Percentiles rank a stretch among this genome's conserved stretches.
phyloP scores from a whole-genome alignment of 768 basidiomycete species.

The Lyophyllum semitale region DNA sequence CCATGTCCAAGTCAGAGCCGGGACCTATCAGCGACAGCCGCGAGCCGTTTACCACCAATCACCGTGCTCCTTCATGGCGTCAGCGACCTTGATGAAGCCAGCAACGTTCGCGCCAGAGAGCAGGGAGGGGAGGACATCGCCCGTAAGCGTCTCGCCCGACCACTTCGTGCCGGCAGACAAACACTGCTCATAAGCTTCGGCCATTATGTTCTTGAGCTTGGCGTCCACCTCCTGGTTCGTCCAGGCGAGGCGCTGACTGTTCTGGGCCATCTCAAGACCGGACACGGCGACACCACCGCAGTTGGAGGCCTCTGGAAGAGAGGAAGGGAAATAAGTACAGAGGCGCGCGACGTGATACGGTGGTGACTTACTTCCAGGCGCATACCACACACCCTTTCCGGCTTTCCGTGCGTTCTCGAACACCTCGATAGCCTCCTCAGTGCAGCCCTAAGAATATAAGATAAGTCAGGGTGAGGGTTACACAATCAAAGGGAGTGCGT shows the following conservation, averaged over 20 bases:
- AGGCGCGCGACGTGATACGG: not conserved
- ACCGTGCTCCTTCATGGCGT: conserved; percentile 75
- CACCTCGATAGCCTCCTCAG: conserved; percentile 69
- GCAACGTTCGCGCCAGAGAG: conserved; percentile 74
- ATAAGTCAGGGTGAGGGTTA: not conserved
- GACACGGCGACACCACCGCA: conserved; percentile 79
- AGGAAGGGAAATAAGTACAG: conserved; percentile 1
- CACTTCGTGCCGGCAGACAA: conserved; percentile 58
- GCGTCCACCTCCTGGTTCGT: conserved; percentile 61
- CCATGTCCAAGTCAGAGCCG: not conserved
- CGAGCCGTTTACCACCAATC: conserved; percentile 65
- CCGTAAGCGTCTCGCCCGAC: conserved; percentile 46
- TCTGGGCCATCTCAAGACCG: conserved; percentile 81
- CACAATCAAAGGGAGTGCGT: not conserved
- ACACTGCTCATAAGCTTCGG: conserved; percentile 60
- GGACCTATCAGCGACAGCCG: too few relatives aligned
- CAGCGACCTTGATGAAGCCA: conserved; percentile 69
- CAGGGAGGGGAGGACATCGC: conserved; percentile 48
- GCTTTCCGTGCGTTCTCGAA: conserved; percentile 64
- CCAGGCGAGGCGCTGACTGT: conserved; percentile 70
- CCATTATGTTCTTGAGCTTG: conserved; percentile 74
- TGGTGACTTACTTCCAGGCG: conserved; percentile 62
- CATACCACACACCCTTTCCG: conserved; percentile 64
- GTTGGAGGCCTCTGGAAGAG: conserved; percentile 49
- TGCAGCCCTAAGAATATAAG: conserved; percentile 50